Percentiles rank a stretch among this genome's conserved stretches.
phyloP scores from a whole-genome alignment of 176 grass and related monocot genomes.

The Lolium multiflorum region DNA sequence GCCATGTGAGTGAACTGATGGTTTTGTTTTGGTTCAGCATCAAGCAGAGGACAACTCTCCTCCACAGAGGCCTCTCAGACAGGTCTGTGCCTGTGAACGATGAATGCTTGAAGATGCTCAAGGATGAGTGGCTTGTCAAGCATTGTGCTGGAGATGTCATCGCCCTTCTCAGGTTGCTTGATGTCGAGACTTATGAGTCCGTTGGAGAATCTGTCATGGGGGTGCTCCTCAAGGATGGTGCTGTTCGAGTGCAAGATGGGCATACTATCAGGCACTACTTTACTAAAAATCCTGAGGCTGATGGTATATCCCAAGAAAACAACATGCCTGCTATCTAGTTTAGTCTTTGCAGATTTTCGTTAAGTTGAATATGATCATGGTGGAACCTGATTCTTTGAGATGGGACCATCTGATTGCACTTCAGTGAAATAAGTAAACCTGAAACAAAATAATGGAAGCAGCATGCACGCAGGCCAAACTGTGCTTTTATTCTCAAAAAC shows the following conservation, averaged over 20 bases:
- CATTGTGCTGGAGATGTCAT: conserved; percentile 64
- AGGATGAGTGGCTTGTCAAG: conserved; percentile 96
- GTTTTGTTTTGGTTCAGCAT: conserved; percentile 67
- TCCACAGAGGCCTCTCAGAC: conserved; percentile 84
- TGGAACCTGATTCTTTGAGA: conserved; percentile 2
- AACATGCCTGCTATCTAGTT: not conserved
- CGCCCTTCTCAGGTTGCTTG: conserved; percentile 80
- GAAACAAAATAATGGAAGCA: conserved; percentile 17
- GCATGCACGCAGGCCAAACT: not conserved
- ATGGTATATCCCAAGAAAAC: conserved; percentile 55
- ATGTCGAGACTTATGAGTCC: conserved; percentile 94
- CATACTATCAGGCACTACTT: conserved; percentile 69
- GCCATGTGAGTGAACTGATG: conserved; percentile 24
- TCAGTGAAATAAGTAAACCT: conserved; percentile 13
- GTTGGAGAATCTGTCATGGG: conserved; percentile 84
- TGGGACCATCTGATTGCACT: conserved; percentile 5
- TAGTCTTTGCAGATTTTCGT: not conserved
- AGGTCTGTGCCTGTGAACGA: conserved; percentile 71
- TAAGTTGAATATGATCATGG: conserved; percentile 20
- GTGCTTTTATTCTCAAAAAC: not conserved
- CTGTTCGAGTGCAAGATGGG: conserved; percentile 66
- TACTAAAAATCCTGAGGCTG: conserved; percentile 43
- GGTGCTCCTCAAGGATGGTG: conserved; percentile 75
- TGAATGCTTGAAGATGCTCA: conserved; percentile 89
- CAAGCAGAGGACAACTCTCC: conserved; percentile 88